Evolutionary conservation across 257 asterid genomes (phyloP).

Genomic region (Solanum medicagineum): DNA sequence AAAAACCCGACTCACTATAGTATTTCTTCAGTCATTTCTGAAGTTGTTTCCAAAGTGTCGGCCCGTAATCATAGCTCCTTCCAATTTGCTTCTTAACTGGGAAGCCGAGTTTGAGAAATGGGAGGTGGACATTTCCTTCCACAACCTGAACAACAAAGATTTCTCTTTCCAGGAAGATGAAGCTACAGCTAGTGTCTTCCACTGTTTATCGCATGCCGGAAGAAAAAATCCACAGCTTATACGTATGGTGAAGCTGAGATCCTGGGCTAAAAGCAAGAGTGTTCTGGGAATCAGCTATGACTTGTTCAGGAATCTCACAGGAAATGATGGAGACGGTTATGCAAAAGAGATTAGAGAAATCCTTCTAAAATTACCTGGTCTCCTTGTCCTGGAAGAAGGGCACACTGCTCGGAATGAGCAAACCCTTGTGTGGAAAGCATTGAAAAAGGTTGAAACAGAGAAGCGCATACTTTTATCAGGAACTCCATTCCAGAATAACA

Average conservation of each 20-base stretch:
- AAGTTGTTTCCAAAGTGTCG: conserved; percentile 37
- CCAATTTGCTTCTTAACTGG: conserved; percentile 66
- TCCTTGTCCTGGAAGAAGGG: conserved; percentile 71
- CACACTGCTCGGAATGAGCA: conserved; percentile 62
- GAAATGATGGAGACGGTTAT: conserved; percentile 4
- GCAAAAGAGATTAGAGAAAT: conserved; percentile 17
- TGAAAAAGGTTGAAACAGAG: conserved; percentile 31
- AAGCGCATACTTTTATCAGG: conserved; percentile 69
- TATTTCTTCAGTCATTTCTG: conserved; percentile 50
- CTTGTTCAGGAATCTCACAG: conserved; percentile 40
- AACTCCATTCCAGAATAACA: conserved; percentile 75
- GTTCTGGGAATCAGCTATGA: conserved; percentile 45
- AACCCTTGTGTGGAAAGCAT: conserved; percentile 42
- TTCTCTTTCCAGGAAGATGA: conserved; percentile 21
- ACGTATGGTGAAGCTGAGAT: conserved; percentile 34
- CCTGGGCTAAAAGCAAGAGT: conserved; percentile 45
- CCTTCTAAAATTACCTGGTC: conserved; percentile 44
- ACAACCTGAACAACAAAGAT: conserved; percentile 39
- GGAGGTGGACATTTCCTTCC: conserved; percentile 35
- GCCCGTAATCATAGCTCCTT: conserved; percentile 66
- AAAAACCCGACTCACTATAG: conserved; percentile 54
- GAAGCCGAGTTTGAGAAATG: conserved; percentile 50
- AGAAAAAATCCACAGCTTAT: not conserved
- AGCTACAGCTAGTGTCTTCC: not conserved
- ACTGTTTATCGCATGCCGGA: not conserved